Evolutionary conservation across 257 asterid genomes (phyloP).

Genomic region (Anisodus acutangulus): DNA sequence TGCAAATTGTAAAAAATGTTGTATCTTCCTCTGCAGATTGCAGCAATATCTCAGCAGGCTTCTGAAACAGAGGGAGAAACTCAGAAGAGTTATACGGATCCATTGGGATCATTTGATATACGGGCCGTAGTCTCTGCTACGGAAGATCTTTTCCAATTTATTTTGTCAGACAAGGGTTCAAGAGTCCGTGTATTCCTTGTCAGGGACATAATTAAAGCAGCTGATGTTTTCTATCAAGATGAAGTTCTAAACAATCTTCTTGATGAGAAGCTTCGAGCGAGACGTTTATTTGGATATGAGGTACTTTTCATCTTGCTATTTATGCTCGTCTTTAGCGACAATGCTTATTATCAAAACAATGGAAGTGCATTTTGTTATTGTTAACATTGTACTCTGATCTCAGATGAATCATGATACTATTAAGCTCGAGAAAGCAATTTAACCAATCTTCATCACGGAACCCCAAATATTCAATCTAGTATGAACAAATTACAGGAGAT

Average conservation of each 20-base stretch:
- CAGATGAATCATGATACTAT: not conserved
- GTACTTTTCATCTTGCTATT: slow-evolving; percentile 44
- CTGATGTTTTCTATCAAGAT: slow-evolving; percentile 69
- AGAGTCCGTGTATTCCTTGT: slow-evolving; percentile 82
- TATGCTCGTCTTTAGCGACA: not conserved
- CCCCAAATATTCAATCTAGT: not conserved
- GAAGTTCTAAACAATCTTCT: slow-evolving; percentile 50
- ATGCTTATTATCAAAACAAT: not conserved
- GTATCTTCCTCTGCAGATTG: slow-evolving; percentile 55
- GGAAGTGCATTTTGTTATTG: not conserved
- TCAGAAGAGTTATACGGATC: slow-evolving; percentile 43
- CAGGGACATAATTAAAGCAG: slow-evolving; percentile 71
- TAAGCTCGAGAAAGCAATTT: not conserved
- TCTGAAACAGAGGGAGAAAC: slow-evolving; percentile 54
- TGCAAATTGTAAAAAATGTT: not conserved
- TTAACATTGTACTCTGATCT: not conserved
- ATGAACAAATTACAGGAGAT: not conserved
- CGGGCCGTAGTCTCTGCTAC: slow-evolving; percentile 87
- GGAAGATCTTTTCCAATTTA: slow-evolving; percentile 83
- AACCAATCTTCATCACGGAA: slow-evolving; percentile 11
- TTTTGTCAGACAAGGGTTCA: slow-evolving; percentile 80
- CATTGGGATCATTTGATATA: slow-evolving; percentile 71
- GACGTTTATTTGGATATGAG: slow-evolving; percentile 47
- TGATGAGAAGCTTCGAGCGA: slow-evolving; percentile 43
- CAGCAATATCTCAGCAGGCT: slow-evolving; percentile 80